Evolutionary conservation across 164 flowering plant genomes (phyloP).

Genomic region (Kingdonia uniflora): DNA sequence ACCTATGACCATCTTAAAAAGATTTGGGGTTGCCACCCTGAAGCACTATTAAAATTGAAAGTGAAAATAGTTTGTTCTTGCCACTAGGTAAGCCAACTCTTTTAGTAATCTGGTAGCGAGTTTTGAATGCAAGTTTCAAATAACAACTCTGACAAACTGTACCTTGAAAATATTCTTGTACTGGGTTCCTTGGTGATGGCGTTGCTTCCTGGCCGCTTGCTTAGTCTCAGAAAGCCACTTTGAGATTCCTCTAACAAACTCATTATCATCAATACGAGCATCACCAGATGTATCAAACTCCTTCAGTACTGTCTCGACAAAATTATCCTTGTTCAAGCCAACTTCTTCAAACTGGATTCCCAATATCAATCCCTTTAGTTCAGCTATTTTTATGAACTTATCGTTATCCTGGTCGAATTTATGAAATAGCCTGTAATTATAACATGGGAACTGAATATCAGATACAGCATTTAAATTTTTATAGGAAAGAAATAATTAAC

Average conservation of each 20-base stretch:
- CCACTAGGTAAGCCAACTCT: no score
- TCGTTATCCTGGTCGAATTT: neutral
- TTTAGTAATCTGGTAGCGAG: no score
- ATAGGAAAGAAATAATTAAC: neutral
- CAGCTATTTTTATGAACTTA: slow-evolving; percentile 4
- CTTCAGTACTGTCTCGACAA: slow-evolving; percentile 15
- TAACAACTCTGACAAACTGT: neutral
- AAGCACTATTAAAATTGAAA: no score
- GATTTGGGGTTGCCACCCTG: no score
- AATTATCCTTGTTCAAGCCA: slow-evolving; percentile 16
- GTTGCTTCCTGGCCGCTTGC: neutral
- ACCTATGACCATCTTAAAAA: no score
- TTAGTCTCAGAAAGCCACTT: slow-evolving; percentile 12
- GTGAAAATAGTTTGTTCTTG: no score
- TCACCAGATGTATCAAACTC: slow-evolving; percentile 26
- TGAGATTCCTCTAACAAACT: slow-evolving; percentile 25
- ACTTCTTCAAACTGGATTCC: slow-evolving; percentile 24
- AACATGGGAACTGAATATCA: neutral
- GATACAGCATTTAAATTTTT: neutral
- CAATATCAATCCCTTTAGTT: slow-evolving; percentile 27
- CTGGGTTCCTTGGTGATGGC: neutral
- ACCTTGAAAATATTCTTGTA: neutral
- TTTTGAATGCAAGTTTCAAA: neutral
- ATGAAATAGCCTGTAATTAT: neutral
- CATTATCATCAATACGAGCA: slow-evolving; percentile 15